Evolutionary conservation across 768 basidiomycete genomes (phyloP).

Genomic region (Leccinum fibrillosum): DNA sequence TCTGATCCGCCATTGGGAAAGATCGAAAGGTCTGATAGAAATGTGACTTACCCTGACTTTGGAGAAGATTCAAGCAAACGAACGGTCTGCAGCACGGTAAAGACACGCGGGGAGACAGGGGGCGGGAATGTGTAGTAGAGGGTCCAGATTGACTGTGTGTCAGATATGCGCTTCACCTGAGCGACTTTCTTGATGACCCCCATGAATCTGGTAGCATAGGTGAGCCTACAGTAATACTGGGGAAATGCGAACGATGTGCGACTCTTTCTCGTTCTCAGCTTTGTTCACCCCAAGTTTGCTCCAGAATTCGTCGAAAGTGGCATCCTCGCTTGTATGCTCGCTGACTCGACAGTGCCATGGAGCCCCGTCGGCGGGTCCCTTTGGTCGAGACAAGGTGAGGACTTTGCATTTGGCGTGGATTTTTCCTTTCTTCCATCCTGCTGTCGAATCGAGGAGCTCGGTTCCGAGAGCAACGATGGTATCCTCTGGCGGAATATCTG

Average conservation of each 20-base stretch:
- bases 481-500: slow-evolving; percentile 64
- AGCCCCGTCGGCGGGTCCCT: slow-evolving; percentile 52
- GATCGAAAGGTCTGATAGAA: background rate
- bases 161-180: slow-evolving; percentile 59
- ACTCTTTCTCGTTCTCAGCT: slow-evolving; percentile 69
- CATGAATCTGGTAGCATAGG: slow-evolving; percentile 49
- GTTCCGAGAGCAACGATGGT: slow-evolving; percentile 50
- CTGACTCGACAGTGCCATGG: slow-evolving; percentile 70
- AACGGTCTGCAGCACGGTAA: slow-evolving; percentile 69
- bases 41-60: slow-evolving; percentile 52
- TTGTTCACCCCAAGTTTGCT: slow-evolving; percentile 63
- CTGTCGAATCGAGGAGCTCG: slow-evolving; percentile 53
- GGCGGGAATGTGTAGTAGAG: slow-evolving; percentile 70
- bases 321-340: slow-evolving; percentile 61
- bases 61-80: slow-evolving; percentile 48
- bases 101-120: slow-evolving; percentile 69
- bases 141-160: slow-evolving; percentile 66
- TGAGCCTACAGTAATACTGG: background rate
- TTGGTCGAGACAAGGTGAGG: slow-evolving; percentile 52
- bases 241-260: slow-evolving; percentile 14
- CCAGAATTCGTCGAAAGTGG: slow-evolving; percentile 75
- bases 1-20: slow-evolving; percentile 10
- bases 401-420: slow-evolving; percentile 52
- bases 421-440: slow-evolving; percentile 68
- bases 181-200: slow-evolving; percentile 61